phyloP scores from a whole-genome alignment of 2,329 filamentous ascomycete species.

The Xylaria sp. region DNA sequence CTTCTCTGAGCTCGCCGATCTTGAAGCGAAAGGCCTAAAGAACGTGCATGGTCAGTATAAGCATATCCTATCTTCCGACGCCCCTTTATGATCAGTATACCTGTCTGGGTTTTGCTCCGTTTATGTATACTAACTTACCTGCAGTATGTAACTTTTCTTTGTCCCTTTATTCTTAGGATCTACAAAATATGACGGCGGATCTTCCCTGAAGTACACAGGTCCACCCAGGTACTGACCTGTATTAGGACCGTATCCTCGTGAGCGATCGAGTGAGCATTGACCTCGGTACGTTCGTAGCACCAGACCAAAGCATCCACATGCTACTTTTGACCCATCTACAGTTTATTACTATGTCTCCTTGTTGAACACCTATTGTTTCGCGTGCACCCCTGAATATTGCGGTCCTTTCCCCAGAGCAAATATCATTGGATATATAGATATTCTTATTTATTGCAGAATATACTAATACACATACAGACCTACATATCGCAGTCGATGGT shows the following conservation, averaged over 20 bases:
- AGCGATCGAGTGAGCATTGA: not conserved
- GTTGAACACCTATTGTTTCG: too few relatives aligned
- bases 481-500: slow-evolving; percentile 16
- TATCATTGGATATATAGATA: not conserved
- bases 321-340: too few relatives aligned
- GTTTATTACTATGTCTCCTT: not conserved
- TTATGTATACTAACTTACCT: not conserved
- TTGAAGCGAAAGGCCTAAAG: slow-evolving; percentile 8
- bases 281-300: not conserved
- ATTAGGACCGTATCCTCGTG: not conserved
- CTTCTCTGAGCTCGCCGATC: slow-evolving; percentile 9
- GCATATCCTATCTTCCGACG: slow-evolving; percentile 1
- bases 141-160: not conserved
- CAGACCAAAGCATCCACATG: too few relatives aligned
- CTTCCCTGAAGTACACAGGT: too few relatives aligned
- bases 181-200: too few relatives aligned
- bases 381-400: too few relatives aligned
- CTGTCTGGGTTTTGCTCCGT: not conserved
- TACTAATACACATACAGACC: slow-evolving; percentile 6
- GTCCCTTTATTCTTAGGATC: not conserved
- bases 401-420: not conserved
- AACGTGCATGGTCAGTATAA: not conserved
- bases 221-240: not conserved
- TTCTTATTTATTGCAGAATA: not conserved
- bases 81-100: too few relatives aligned